These are phyloP conservation scores for Aspergillus unguis DNA, from an alignment of 2,329 filamentous ascomycete species.

Conservation along the genomic window DNA sequence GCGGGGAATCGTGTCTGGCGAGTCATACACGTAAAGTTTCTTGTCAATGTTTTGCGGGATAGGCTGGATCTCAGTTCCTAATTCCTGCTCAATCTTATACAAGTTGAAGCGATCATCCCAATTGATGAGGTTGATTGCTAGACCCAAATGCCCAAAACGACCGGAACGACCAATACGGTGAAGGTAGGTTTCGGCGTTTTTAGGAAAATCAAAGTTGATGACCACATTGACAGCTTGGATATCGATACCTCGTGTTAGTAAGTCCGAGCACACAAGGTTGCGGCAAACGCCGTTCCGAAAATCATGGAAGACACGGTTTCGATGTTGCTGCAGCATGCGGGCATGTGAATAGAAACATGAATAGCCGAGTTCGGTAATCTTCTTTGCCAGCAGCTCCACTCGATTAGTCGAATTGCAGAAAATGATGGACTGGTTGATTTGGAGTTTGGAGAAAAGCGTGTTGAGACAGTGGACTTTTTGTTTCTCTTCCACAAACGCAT, in stretches of 20 bases:
- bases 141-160: constrained; percentile 91
- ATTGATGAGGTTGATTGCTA: constrained; percentile 98
- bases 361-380: constrained; percentile 98
- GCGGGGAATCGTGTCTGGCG: constrained; percentile 88
- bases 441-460: constrained; percentile 96
- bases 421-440: constrained; percentile 99
- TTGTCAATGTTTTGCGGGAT: constrained; percentile 95
- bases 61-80: constrained; percentile 96
- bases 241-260: constrained; percentile 97
- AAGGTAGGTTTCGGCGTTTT: constrained; percentile 98
- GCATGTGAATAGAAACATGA: constrained; percentile 99
- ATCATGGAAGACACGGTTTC: constrained; percentile 98
- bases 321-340: constrained; percentile 93
- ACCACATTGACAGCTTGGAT: constrained; percentile 99
- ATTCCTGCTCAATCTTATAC: constrained; percentile 96
- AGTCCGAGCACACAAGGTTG: constrained; percentile 95
- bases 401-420: constrained; percentile 99
- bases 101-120: constrained; percentile 99
- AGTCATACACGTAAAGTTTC: constrained; percentile 96
- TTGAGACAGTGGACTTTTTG: constrained; percentile 99
- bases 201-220: constrained; percentile 99
- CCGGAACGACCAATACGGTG: constrained; percentile 98
- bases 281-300: constrained; percentile 97
- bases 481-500: constrained; percentile 98
- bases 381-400: constrained; percentile 95